Percentiles rank a stretch among this genome's conserved stretches.
Conservation (phyloP, 148 eudicot genomes). For the Persicaria maculosa region DNA sequence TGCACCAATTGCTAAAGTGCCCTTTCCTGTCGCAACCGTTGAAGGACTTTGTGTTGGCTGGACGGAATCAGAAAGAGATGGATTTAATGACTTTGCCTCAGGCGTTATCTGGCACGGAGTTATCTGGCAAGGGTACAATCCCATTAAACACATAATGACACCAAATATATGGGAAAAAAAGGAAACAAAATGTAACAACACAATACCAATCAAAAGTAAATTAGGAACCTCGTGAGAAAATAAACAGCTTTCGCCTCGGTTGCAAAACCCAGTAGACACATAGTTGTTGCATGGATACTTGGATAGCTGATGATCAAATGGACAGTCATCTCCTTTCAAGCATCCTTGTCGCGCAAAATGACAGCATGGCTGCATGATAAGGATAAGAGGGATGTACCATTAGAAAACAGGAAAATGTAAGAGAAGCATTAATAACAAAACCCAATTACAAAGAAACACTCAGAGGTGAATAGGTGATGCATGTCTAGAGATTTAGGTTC, state of each 20-base stretch:
- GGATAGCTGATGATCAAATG: constrained; percentile 84
- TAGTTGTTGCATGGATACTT: constrained; percentile 81
- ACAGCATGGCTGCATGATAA: constrained; percentile 61
- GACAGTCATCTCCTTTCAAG: constrained; percentile 96
- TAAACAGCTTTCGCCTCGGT: constrained; percentile 62
- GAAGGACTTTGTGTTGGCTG: background rate
- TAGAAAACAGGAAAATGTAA: background rate
- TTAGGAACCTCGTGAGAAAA: constrained; percentile 77
- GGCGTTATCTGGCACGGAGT: background rate
- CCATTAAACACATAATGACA: constrained; percentile 5
- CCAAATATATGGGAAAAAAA: background rate
- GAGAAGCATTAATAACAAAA: background rate
- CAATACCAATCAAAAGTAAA: background rate
- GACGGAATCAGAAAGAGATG: background rate
- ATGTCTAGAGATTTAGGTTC: background rate
- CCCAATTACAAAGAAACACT: background rate
- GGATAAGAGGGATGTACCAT: background rate
- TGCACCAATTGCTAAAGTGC: background rate
- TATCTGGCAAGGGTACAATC: constrained; percentile 1
- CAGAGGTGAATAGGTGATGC: background rate
- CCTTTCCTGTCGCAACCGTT: background rate
- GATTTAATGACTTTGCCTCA: background rate
- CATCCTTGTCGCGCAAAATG: constrained; percentile 83
- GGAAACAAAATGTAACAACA: background rate
- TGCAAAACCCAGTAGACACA: constrained; percentile 50